A percentile compares a stretch with the other conserved stretches of the same genome.
phyloP scores from a whole-genome alignment of 2,329 filamentous ascomycete species.

The Calonectria fujianensis region DNA sequence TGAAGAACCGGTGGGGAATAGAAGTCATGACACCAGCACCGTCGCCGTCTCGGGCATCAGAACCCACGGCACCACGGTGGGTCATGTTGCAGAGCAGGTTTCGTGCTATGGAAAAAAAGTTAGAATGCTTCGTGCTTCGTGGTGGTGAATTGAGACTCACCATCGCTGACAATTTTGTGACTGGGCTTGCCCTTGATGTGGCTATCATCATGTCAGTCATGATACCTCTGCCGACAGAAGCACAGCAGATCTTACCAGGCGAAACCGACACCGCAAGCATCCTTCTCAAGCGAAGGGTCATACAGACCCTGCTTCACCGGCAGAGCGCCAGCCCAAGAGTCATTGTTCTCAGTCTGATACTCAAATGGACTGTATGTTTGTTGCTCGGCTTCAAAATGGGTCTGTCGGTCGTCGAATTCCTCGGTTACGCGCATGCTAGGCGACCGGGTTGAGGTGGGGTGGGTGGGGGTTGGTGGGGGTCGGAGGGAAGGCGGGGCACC shows the following conservation, averaged over 20 bases:
- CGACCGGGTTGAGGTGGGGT: slow-evolving; percentile 59
- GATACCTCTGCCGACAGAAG: not conserved
- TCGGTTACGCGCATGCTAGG: slow-evolving; percentile 81
- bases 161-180: slow-evolving; percentile 99
- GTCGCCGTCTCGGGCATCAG: slow-evolving; percentile 97
- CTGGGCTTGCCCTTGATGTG: slow-evolving; percentile 98
- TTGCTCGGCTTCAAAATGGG: slow-evolving; percentile 75
- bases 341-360: slow-evolving; percentile 90
- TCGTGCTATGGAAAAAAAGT: slow-evolving; percentile 74
- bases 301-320: slow-evolving; percentile 99
- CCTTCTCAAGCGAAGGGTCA: slow-evolving; percentile 96
- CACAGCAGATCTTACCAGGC: slow-evolving; percentile 83
- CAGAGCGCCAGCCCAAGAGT: slow-evolving; percentile 93
- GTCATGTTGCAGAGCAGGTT: slow-evolving; percentile 99
- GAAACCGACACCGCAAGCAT: slow-evolving; percentile 99
- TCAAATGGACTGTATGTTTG: slow-evolving; percentile 83
- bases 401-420: slow-evolving; percentile 82
- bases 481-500: slow-evolving; percentile 50
- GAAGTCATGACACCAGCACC: slow-evolving; percentile 99
- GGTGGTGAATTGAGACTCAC: slow-evolving; percentile 69
- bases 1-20: slow-evolving; percentile 97
- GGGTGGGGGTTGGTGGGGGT: slow-evolving; percentile 53
- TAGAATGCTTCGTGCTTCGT: not conserved
- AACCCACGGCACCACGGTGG: slow-evolving; percentile 98
- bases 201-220: slow-evolving; percentile 67